A percentile compares a stretch with the other conserved stretches of the same genome.
Conservation (phyloP, 2,329 filamentous ascomycete genomes). For the Xylaria sp. region DNA sequence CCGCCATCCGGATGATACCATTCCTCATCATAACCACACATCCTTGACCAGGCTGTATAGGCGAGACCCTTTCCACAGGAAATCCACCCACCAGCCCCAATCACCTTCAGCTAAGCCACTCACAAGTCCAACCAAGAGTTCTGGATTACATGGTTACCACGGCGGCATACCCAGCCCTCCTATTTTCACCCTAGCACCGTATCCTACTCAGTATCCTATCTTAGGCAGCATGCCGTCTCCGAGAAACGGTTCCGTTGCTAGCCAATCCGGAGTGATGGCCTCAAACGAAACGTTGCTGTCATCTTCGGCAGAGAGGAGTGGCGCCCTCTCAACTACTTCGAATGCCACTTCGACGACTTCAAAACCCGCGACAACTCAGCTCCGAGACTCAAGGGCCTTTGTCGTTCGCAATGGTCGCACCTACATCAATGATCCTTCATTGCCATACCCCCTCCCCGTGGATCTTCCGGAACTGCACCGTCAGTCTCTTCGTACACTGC, state of each 20-base stretch:
- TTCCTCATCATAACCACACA: conserved; percentile 27
- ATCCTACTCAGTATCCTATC: conserved; percentile 51
- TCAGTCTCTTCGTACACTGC: conserved; percentile 83
- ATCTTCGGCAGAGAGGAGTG: conserved; percentile 55
- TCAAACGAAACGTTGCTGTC: conserved; percentile 55
- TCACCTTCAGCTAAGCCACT: conserved; percentile 30
- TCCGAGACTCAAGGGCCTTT: conserved; percentile 62
- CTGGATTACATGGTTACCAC: conserved; percentile 39
- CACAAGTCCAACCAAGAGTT: conserved; percentile 33
- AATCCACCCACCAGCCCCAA: conserved; percentile 28
- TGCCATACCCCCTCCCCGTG: conserved; percentile 86
- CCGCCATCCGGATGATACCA: conserved; percentile 32
- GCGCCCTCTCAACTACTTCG: conserved; percentile 46
- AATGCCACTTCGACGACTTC: conserved; percentile 39
- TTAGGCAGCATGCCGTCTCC: conserved; percentile 61
- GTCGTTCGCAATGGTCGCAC: conserved; percentile 80
- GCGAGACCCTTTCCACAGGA: conserved; percentile 37
- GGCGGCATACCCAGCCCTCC: conserved; percentile 38
- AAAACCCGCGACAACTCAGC: conserved; percentile 35
- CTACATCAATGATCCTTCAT: conserved; percentile 78
- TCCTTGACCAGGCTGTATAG: conserved; percentile 35
- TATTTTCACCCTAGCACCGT: conserved; percentile 44
- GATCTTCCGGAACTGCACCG: conserved; percentile 89
- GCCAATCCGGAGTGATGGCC: conserved; percentile 58
- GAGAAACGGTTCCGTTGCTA: conserved; percentile 50